Evolutionary conservation across 2,329 filamentous ascomycete species (phyloP).

Genomic region (Clonostachys chloroleuca): DNA sequence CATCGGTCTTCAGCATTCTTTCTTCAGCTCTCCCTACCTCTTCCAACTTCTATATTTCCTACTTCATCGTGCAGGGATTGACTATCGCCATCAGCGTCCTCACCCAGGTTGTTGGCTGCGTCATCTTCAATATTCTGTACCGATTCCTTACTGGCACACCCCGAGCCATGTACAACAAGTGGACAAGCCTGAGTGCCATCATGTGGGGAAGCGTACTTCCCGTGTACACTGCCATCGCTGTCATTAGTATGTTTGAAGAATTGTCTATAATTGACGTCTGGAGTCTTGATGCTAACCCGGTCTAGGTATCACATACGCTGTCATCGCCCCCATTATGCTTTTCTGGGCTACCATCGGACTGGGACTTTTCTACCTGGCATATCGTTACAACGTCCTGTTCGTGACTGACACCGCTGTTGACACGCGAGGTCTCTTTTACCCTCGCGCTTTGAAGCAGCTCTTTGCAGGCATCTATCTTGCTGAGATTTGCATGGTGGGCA

Average conservation of each 20-base stretch:
- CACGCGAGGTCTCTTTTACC: conserved; percentile 84
- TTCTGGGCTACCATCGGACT: conserved; percentile 77
- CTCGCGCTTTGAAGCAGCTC: conserved; percentile 82
- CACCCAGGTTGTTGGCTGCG: conserved; percentile 61
- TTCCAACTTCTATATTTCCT: conserved; percentile 91
- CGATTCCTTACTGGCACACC: conserved; percentile 73
- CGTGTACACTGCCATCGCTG: conserved; percentile 68
- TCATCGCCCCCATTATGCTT: conserved; percentile 78
- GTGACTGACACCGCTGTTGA: conserved; percentile 76
- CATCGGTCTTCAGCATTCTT: conserved; percentile 57
- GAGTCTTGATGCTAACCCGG: conserved; percentile 8
- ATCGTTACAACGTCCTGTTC: conserved; percentile 83
- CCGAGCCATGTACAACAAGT: conserved; percentile 71
- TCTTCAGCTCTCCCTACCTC: conserved; percentile 72
- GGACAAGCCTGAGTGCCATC: conserved; percentile 62
- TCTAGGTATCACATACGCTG: conserved; percentile 68
- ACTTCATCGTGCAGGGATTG: conserved; percentile 82
- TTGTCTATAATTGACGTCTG: not conserved
- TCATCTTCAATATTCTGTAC: conserved; percentile 65
- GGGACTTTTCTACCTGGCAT: conserved; percentile 76
- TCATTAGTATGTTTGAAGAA: conserved; percentile 48
- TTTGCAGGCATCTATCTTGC: conserved; percentile 77
- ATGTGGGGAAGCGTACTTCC: conserved; percentile 78
- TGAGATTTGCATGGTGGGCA: conserved; percentile 74
- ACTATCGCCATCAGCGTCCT: conserved; percentile 70